phyloP scores from a whole-genome alignment of 2,329 filamentous ascomycete genomes.

The Pezicula rhizophila region DNA sequence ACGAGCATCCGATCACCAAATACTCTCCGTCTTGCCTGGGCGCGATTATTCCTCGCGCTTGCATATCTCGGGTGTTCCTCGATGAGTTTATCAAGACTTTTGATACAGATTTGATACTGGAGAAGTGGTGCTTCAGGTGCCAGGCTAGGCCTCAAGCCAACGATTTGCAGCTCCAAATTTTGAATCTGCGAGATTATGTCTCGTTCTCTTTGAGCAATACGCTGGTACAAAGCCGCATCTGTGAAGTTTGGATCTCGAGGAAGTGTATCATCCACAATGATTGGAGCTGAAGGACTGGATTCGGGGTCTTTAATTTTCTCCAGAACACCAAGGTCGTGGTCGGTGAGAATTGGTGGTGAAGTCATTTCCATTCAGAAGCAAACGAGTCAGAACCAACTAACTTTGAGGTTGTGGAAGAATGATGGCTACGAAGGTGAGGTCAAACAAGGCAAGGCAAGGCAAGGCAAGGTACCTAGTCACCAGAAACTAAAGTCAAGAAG shows the following conservation, averaged over 20 bases:
- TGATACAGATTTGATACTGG: constrained; percentile 43
- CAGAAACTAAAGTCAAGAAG: background rate
- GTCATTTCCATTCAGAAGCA: constrained; percentile 35
- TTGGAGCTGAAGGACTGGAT: constrained; percentile 46
- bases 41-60: constrained; percentile 69
- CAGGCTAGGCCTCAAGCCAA: constrained; percentile 24
- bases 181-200: constrained; percentile 50
- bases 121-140: constrained; percentile 25
- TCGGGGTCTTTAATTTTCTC: constrained; percentile 64
- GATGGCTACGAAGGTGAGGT: no score
- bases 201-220: constrained; percentile 44
- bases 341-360: constrained; percentile 41
- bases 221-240: constrained; percentile 44
- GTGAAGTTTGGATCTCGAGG: constrained; percentile 51
- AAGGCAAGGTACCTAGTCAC: background rate
- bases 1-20: constrained; percentile 57
- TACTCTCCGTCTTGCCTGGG: constrained; percentile 57
- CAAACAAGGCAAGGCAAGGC: background rate
- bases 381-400: no score
- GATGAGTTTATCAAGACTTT: constrained; percentile 50
- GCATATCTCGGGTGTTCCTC: constrained; percentile 57
- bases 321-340: constrained; percentile 55
- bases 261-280: constrained; percentile 45
- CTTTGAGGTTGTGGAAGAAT: background rate
- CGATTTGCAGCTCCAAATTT: constrained; percentile 46